These are phyloP conservation scores for Maudiozyma turicensis DNA, from an alignment of 805 yeast genomes.

Conservation along the genomic window DNA sequence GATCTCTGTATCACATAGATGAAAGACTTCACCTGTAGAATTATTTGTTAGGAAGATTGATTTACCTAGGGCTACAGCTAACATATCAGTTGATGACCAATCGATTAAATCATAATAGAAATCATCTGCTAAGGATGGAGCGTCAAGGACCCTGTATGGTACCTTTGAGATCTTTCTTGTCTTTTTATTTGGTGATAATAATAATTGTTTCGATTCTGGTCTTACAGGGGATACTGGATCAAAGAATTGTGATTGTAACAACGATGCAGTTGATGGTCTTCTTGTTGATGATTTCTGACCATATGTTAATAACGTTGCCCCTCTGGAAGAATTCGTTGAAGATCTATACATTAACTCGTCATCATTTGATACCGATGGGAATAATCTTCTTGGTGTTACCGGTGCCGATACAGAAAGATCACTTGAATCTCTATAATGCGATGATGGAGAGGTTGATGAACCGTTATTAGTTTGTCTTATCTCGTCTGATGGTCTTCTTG, in stretches of 20 bases:
- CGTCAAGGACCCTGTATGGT: slow-evolving; percentile 89
- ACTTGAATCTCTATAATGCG: neutral
- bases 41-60: slow-evolving; percentile 90
- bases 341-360: slow-evolving; percentile 16
- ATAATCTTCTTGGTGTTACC: slow-evolving; percentile 29
- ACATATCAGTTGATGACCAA: slow-evolving; percentile 84
- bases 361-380: slow-evolving; percentile 2
- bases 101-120: slow-evolving; percentile 86
- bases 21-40: slow-evolving; percentile 67
- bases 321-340: slow-evolving; percentile 23
- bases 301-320: slow-evolving; percentile 61
- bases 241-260: slow-evolving; percentile 55
- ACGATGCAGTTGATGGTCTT: slow-evolving; percentile 48
- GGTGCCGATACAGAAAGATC: slow-evolving; percentile 16
- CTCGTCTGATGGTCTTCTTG: neutral
- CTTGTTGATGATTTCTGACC: slow-evolving; percentile 54
- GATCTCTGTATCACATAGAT: slow-evolving; percentile 62
- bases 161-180: slow-evolving; percentile 72
- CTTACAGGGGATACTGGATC: slow-evolving; percentile 79
- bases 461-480: neutral
- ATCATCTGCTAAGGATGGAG: slow-evolving; percentile 91
- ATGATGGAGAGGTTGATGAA: neutral
- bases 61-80: slow-evolving; percentile 86
- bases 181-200: slow-evolving; percentile 74
- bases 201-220: slow-evolving; percentile 70